These are phyloP conservation scores for Noccaea bulbosa DNA, from an alignment of 345 rosid genomes.

Conservation along the genomic window DNA sequence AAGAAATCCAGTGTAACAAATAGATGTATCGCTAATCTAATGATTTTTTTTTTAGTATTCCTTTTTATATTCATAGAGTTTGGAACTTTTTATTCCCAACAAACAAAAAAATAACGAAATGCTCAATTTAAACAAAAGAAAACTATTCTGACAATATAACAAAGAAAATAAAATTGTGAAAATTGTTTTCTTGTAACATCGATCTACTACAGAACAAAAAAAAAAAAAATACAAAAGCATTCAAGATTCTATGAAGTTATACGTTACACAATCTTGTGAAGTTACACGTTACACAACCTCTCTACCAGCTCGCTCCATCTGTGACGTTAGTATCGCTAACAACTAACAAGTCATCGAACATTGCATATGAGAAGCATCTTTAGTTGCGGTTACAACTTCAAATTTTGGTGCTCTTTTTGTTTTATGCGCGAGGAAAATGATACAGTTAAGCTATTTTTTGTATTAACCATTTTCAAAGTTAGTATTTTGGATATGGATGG, in stretches of 20 bases:
- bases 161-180: neutral
- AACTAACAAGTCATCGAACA: slow-evolving; percentile 41
- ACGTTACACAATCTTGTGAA: too few species aligned
- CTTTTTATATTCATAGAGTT: neutral
- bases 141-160: neutral
- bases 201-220: neutral
- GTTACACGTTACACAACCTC: slow-evolving; percentile 24
- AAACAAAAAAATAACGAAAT: neutral
- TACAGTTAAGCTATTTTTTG: neutral
- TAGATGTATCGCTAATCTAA: neutral
- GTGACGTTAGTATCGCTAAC: slow-evolving; percentile 24
- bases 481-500: slow-evolving; percentile 61
- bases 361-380: slow-evolving; percentile 62
- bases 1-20: too few species aligned
- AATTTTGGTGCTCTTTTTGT: slow-evolving; percentile 77
- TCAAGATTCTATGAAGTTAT: slow-evolving; percentile 3
- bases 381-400: slow-evolving; percentile 77
- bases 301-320: slow-evolving; percentile 23
- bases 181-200: neutral
- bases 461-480: neutral
- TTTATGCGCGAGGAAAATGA: slow-evolving; percentile 50
- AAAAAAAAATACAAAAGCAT: neutral
- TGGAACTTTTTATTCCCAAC: neutral
- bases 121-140: neutral
- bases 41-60: neutral